Evolutionary conservation across 805 yeast species (phyloP).

Genomic region (Helenozyma rhizophorensis): DNA sequence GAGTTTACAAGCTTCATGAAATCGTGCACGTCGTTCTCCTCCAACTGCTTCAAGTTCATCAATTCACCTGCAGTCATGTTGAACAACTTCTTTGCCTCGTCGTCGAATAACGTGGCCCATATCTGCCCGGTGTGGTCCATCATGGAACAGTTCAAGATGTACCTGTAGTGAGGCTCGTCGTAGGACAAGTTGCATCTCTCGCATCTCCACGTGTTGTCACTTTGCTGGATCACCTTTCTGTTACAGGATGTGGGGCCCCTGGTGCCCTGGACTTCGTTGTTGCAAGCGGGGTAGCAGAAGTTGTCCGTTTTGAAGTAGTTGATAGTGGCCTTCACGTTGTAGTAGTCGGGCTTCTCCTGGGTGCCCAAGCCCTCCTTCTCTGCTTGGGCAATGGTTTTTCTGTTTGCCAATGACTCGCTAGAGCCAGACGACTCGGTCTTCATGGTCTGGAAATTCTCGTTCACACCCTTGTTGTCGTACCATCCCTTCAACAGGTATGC

Average conservation of each 20-base stretch:
- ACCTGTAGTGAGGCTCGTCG: slow-evolving; percentile 71
- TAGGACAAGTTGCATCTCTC: slow-evolving; percentile 79
- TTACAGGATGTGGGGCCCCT: slow-evolving; percentile 48
- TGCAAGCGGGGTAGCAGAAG: slow-evolving; percentile 88
- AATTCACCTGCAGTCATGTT: slow-evolving; percentile 66
- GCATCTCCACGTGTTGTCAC: slow-evolving; percentile 81
- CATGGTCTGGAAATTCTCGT: slow-evolving; percentile 57
- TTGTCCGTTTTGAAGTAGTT: slow-evolving; percentile 68
- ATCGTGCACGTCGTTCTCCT: slow-evolving; percentile 35
- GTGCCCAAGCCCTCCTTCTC: slow-evolving; percentile 65
- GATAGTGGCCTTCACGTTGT: slow-evolving; percentile 69
- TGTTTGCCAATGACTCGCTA: slow-evolving; percentile 39
- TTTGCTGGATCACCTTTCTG: slow-evolving; percentile 74
- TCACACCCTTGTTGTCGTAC: slow-evolving; percentile 79
- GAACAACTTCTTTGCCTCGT: slow-evolving; percentile 66
- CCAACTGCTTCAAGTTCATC: slow-evolving; percentile 29
- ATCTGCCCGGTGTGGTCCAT: slow-evolving; percentile 78
- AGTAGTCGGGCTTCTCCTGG: slow-evolving; percentile 76
- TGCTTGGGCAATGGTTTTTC: slow-evolving; percentile 65
- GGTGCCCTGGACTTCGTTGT: slow-evolving; percentile 36
- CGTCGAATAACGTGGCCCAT: slow-evolving; percentile 87
- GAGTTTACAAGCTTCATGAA: slow-evolving; percentile 44
- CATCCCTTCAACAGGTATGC: slow-evolving; percentile 89
- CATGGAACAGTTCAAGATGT: slow-evolving; percentile 70
- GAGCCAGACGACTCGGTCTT: slow-evolving; percentile 44